Percentiles rank a stretch among this genome's conserved stretches.
Conservation (phyloP, 352 stramenopile species). For the Globisporangium acanthophoron region DNA sequence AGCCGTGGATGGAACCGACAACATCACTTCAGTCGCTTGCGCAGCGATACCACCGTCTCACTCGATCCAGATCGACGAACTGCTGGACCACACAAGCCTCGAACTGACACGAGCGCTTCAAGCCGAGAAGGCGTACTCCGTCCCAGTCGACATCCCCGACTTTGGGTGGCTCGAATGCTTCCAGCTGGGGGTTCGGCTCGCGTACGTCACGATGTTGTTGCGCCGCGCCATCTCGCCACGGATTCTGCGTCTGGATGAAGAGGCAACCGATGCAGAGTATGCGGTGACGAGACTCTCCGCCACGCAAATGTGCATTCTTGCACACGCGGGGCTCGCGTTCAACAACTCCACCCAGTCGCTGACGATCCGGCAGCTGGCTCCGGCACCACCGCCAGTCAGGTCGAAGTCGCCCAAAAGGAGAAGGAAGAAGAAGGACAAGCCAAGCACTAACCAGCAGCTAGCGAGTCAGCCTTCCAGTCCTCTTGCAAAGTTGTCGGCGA, state of each 20-base stretch:
- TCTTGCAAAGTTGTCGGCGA: too few relatives aligned
- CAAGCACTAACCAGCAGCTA: not conserved
- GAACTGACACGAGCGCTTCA: slow-evolving; percentile 32
- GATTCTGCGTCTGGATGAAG: slow-evolving; percentile 29
- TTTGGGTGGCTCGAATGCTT: slow-evolving; percentile 48
- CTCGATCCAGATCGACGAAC: slow-evolving; percentile 18
- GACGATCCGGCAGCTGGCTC: slow-evolving; percentile 21
- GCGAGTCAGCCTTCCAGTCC: not conserved
- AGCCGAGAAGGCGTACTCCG: slow-evolving; percentile 37
- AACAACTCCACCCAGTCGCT: slow-evolving; percentile 32
- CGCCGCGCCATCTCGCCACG: slow-evolving; percentile 43
- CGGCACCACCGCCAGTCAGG: slow-evolving; percentile 5
- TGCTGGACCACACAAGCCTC: slow-evolving; percentile 1
- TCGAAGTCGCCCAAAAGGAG: slow-evolving; percentile 8
- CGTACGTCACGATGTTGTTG: slow-evolving; percentile 43
- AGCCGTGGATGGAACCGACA: not conserved
- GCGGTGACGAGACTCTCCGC: slow-evolving; percentile 18
- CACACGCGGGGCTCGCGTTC: slow-evolving; percentile 29
- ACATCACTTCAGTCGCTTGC: too few relatives aligned
- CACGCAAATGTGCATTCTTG: slow-evolving; percentile 25
- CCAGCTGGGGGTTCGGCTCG: slow-evolving; percentile 39
- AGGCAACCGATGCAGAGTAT: slow-evolving; percentile 1
- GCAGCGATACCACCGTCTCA: not conserved
- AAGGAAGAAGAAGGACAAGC: slow-evolving; percentile 5
- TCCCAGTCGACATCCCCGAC: slow-evolving; percentile 31